Evolutionary conservation across 179 eudicot species (phyloP).

Genomic region (Nepenthes alata): DNA sequence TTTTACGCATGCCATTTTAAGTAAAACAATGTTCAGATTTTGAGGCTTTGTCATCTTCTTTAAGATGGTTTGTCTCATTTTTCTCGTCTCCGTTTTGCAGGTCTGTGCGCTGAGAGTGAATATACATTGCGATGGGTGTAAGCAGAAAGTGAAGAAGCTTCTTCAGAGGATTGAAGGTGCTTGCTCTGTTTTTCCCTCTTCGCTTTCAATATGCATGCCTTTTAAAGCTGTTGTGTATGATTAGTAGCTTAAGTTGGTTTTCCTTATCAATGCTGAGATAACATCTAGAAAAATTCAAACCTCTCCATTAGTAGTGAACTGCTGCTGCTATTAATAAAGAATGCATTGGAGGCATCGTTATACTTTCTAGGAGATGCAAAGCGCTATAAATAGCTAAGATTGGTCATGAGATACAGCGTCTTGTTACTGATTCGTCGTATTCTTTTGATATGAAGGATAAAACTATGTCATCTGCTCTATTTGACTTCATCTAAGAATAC

Average conservation of each 20-base stretch:
- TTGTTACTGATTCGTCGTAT: too few relatives aligned
- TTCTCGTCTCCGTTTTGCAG: slow-evolving; percentile 17
- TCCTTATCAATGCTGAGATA: too few relatives aligned
- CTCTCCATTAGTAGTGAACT: too few relatives aligned
- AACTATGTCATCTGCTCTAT: too few relatives aligned
- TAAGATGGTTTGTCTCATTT: background rate
- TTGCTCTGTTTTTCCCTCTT: background rate
- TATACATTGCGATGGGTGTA: slow-evolving; percentile 76
- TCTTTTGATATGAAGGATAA: too few relatives aligned
- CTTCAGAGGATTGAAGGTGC: slow-evolving; percentile 71
- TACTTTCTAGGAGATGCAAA: too few relatives aligned
- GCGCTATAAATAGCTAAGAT: too few relatives aligned
- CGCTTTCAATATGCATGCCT: background rate
- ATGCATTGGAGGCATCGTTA: too few relatives aligned
- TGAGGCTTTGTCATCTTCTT: background rate
- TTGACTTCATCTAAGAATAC: too few relatives aligned
- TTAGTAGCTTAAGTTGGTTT: background rate
- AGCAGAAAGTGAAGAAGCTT: slow-evolving; percentile 64
- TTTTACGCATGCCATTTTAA: slow-evolving; percentile 6
- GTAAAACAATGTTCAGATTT: background rate
- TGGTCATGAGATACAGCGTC: too few relatives aligned
- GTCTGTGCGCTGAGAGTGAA: slow-evolving; percentile 59
- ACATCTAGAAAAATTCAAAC: too few relatives aligned
- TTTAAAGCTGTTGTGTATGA: background rate
- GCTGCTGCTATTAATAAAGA: too few relatives aligned